These are phyloP conservation scores for Puccinia coronata DNA, from an alignment of 1,284 basidiomycete genomes.

Conservation along the genomic window DNA sequence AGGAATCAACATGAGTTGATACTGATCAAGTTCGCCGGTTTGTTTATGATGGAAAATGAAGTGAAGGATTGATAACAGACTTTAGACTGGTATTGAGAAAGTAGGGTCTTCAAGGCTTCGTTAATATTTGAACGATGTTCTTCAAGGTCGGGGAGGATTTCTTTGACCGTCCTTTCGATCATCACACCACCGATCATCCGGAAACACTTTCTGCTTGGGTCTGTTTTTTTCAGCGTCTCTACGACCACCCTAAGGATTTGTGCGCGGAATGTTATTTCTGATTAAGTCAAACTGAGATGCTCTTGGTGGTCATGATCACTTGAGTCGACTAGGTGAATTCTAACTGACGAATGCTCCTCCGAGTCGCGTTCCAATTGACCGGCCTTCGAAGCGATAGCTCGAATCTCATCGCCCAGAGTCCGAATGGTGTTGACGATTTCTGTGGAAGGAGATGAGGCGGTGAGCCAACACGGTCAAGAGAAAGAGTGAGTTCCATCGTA, in stretches of 20 bases:
- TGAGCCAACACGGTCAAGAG: too few species aligned
- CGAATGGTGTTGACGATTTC: constrained; percentile 50
- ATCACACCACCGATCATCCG: constrained; percentile 92
- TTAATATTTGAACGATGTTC: constrained; percentile 78
- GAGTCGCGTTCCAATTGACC: constrained; percentile 89
- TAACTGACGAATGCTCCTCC: constrained; percentile 73
- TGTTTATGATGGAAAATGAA: neutral
- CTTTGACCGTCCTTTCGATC: constrained; percentile 92
- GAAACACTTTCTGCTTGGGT: constrained; percentile 91
- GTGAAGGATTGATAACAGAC: neutral
- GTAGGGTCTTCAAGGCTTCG: constrained; percentile 53
- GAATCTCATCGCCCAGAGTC: constrained; percentile 45
- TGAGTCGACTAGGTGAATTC: neutral
- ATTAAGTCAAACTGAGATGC: constrained; percentile 54
- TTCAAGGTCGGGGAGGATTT: constrained; percentile 85
- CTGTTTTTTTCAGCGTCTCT: constrained; percentile 76
- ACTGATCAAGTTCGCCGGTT: neutral
- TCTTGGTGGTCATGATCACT: neutral
- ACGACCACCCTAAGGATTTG: constrained; percentile 91
- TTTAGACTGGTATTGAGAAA: constrained; percentile 46
- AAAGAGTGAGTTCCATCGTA: neutral
- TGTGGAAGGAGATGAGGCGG: neutral
- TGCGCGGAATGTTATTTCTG: neutral
- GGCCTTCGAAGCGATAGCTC: constrained; percentile 67
- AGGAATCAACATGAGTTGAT: neutral